These are phyloP conservation scores for Aspergillus quadrilineatus DNA, from an alignment of 2,329 filamentous ascomycete species.

Conservation along the genomic window DNA sequence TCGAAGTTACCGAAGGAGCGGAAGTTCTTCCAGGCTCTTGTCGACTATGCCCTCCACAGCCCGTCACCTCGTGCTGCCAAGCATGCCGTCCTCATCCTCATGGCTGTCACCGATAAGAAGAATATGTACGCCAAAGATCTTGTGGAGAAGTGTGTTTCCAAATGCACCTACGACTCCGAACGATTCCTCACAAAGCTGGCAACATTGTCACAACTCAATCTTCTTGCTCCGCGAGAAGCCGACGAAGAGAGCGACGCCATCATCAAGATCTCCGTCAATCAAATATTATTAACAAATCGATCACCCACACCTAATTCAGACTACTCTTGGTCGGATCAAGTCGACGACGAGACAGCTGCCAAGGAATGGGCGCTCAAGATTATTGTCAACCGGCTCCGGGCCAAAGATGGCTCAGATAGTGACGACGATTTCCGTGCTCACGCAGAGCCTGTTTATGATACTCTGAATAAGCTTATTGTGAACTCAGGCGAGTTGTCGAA, in stretches of 20 bases:
- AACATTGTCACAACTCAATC: slow-evolving; percentile 64
- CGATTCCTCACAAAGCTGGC: slow-evolving; percentile 66
- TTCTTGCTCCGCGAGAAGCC: slow-evolving; percentile 70
- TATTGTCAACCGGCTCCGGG: slow-evolving; percentile 80
- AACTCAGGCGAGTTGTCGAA: slow-evolving; percentile 79
- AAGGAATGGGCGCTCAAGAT: slow-evolving; percentile 83
- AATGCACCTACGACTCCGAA: slow-evolving; percentile 69
- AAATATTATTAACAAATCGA: slow-evolving; percentile 70
- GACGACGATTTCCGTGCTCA: slow-evolving; percentile 49
- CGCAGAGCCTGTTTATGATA: slow-evolving; percentile 69
- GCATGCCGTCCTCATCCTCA: slow-evolving; percentile 86
- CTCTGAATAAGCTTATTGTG: slow-evolving; percentile 73
- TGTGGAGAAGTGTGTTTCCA: slow-evolving; percentile 70
- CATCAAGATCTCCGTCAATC: slow-evolving; percentile 71
- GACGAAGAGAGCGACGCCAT: slow-evolving; percentile 75
- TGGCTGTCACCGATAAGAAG: slow-evolving; percentile 73
- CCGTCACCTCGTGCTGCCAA: slow-evolving; percentile 81
- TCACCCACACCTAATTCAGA: slow-evolving; percentile 54
- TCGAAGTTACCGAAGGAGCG: slow-evolving; percentile 78
- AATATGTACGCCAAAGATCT: slow-evolving; percentile 85
- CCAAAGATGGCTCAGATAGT: slow-evolving; percentile 52
- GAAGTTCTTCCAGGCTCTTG: slow-evolving; percentile 76
- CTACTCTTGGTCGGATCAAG: slow-evolving; percentile 66
- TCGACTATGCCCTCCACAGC: slow-evolving; percentile 79
- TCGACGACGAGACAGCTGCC: slow-evolving; percentile 78